Percentiles rank a stretch among this genome's conserved stretches.
phyloP scores from a whole-genome alignment of 2,329 filamentous ascomycete species.

The Penicillium janthinellum region DNA sequence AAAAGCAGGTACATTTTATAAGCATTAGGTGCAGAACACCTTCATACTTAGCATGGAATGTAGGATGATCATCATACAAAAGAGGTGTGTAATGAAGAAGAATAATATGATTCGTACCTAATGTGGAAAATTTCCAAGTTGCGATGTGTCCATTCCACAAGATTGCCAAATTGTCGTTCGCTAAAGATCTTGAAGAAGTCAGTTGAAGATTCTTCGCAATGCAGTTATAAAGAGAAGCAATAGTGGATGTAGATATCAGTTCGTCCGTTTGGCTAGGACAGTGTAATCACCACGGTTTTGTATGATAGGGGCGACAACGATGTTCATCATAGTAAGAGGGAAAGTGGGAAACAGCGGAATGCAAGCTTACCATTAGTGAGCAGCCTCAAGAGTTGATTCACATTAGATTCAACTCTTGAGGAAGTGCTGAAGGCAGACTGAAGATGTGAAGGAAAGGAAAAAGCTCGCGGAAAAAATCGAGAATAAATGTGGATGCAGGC shows the following conservation, averaged over 20 bases:
- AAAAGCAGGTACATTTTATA: slow-evolving; percentile 63
- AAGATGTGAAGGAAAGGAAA: slow-evolving; percentile 13
- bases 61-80: slow-evolving; percentile 55
- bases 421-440: slow-evolving; percentile 12
- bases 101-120: not conserved
- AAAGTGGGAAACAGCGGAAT: slow-evolving; percentile 10
- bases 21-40: slow-evolving; percentile 53
- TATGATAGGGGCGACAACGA: slow-evolving; percentile 66
- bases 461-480: slow-evolving; percentile 21
- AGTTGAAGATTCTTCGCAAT: slow-evolving; percentile 25
- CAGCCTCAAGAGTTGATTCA: slow-evolving; percentile 19
- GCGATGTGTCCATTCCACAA: not conserved
- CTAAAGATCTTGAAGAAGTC: slow-evolving; percentile 27
- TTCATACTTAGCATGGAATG: slow-evolving; percentile 68
- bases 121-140: not conserved
- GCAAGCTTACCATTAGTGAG: slow-evolving; percentile 32
- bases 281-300: slow-evolving; percentile 60
- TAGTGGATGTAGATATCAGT: slow-evolving; percentile 45
- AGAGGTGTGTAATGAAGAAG: slow-evolving; percentile 10
- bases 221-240: slow-evolving; percentile 13
- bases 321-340: slow-evolving; percentile 55
- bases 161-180: not conserved
- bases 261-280: slow-evolving; percentile 64
- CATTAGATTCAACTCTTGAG: slow-evolving; percentile 24
- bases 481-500: slow-evolving; percentile 25